Base-by-base conservation (phyloP, 441 rosid genomes). In the Croton setiger region DNA sequence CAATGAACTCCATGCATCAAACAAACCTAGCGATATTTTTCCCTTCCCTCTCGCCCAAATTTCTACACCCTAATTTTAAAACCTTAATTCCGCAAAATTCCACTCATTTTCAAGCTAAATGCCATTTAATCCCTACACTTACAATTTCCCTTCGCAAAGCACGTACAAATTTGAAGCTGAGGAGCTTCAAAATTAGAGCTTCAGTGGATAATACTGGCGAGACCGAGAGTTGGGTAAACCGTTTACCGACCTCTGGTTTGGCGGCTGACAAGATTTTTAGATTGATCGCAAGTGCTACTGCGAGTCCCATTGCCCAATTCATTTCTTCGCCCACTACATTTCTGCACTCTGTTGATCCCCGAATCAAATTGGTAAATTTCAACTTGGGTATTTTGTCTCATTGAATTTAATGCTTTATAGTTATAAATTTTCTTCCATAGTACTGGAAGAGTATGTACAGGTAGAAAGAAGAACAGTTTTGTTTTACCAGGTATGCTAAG, bases 281-380 rank as follows among this genome's bases (percentile, higher is more conserved):
- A 63, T 75, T 88, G 82, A 89, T 94, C 52, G 72, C 97, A 2
- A 80, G 81, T 71, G 92, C 95, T 23, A 88, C 93, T 4, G 88
- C 95, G 36, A 87, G 97, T 83, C 97, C 97, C 60, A 89, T 91
- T 55, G 83, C 85, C 74, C 98, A 93, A 72, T 91, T 86, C 79
- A 84, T 93, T 43, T 86, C 95, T 51, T 83, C 92, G 5, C 98
- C 98, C 14, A 77, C 86, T 20, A 91, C 97, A 3, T 88, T 89
- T 73, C 68, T 93, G 64, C 98, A 91, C 65, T 88, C 93, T 0
- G 88, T 93, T 15, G 98, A 93, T 78, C 92, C 97, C 3, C 85
- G 96, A 52, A 84, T 87, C 79, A 92, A 92, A 78, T 64, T 89
- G 92, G 96, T 92, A 80, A 70, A 2, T 9, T 60, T 18, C 18